These are phyloP conservation scores for Podospora didyma DNA, from an alignment of 495 filamentous ascomycete species.

Conservation along the genomic window DNA sequence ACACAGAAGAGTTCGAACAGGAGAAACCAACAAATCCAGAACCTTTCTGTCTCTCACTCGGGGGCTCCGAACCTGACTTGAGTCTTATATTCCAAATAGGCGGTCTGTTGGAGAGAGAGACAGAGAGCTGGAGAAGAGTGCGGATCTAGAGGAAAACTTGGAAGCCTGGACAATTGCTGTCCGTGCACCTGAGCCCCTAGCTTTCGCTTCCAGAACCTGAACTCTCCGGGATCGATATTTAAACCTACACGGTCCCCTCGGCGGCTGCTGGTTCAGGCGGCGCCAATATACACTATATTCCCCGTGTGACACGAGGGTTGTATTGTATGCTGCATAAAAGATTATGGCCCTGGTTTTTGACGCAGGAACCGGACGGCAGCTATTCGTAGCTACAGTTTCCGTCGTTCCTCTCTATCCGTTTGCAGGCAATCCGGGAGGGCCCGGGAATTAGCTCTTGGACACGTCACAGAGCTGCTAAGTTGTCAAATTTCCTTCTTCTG, in stretches of 20 bases:
- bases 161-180: constrained; percentile 17
- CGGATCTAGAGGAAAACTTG: constrained; percentile 6
- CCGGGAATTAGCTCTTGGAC: not conserved
- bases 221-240: not conserved
- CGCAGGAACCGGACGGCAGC: constrained; percentile 21
- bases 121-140: not conserved
- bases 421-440: too few relatives aligned
- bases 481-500: not conserved
- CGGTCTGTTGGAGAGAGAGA: not conserved
- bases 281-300: constrained; percentile 6
- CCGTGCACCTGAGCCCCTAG: too few relatives aligned
- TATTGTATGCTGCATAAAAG: constrained; percentile 2
- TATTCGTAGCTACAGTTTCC: not conserved
- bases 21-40: not conserved
- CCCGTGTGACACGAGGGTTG: constrained; percentile 15
- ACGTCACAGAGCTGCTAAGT: not conserved
- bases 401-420: not conserved
- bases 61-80: too few relatives aligned
- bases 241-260: not conserved
- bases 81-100: not conserved
- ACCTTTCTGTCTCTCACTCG: not conserved
- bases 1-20: too few relatives aligned
- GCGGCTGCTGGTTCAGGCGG: constrained; percentile 7
- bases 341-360: constrained; percentile 3
- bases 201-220: not conserved